Evolutionary conservation across 2,329 filamentous ascomycete species (phyloP).

Genomic region (Pseudonectria foliicola): DNA sequence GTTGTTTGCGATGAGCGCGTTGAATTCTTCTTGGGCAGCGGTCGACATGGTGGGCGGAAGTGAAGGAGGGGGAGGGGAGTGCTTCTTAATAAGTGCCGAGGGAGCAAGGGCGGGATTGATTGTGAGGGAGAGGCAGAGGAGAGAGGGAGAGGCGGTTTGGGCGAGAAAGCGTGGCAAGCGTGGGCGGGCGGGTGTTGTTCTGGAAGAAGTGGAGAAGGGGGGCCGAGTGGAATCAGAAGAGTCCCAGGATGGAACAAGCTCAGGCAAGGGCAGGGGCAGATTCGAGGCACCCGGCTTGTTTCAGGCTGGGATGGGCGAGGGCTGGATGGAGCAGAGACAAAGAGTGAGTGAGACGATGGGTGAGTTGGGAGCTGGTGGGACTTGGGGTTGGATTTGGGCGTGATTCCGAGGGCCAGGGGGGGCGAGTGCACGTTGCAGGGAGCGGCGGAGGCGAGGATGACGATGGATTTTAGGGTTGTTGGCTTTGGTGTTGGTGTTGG

Average conservation of each 20-base stretch:
- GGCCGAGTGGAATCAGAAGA: slow-evolving; percentile 16
- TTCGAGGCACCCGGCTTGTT: neutral
- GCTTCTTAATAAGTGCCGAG: slow-evolving; percentile 19
- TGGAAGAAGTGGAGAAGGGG: slow-evolving; percentile 27
- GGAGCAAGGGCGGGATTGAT: slow-evolving; percentile 5
- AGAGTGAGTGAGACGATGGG: neutral
- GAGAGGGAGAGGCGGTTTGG: slow-evolving; percentile 12
- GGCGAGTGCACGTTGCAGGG: slow-evolving; percentile 14
- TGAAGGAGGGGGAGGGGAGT: slow-evolving; percentile 5
- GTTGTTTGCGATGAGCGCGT: slow-evolving; percentile 53
- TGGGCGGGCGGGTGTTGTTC: slow-evolving; percentile 24
- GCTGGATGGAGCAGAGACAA: slow-evolving; percentile 4
- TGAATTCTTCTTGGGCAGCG: slow-evolving; percentile 60
- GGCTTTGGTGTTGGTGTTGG: neutral
- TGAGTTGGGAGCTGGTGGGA: no score
- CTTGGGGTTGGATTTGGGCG: slow-evolving; percentile 10
- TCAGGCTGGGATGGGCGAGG: neutral
- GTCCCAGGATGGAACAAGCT: slow-evolving; percentile 11
- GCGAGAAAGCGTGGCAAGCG: slow-evolving; percentile 7
- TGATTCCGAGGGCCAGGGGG: slow-evolving; percentile 20
- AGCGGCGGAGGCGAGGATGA: slow-evolving; percentile 5
- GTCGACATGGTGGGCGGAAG: slow-evolving; percentile 44
- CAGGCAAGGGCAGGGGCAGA: slow-evolving; percentile 10
- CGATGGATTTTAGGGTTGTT: neutral
- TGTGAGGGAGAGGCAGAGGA: slow-evolving; percentile 9